Base-by-base conservation (phyloP, 345 rosid genomes). In the Clausena lansium region DNA sequence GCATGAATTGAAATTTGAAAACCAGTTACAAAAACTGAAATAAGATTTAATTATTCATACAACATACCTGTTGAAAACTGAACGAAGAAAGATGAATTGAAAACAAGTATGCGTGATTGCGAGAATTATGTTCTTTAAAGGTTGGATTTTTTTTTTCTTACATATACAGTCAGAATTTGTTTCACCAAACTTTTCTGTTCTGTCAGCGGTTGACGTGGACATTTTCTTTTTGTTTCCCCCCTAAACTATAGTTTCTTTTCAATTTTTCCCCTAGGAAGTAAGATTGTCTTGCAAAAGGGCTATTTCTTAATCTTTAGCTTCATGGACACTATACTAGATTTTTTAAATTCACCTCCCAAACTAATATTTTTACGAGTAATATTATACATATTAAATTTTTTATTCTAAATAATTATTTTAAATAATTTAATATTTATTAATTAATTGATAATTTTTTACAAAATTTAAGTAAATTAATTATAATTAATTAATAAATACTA, bases 141-240 rank as follows among this genome's bases (percentile, higher is more conserved):
- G 50, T 28, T 28, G 58, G n/a, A 5, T 0, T 27, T 69, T 60
- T 25, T 4, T 36, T 60, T 4, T 20, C 2, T n/a, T 9, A 39
- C 5, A 74, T 1, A n/a, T 6, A 38, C 67, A 28, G 30, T 20
- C 19, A 41, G 28, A 28, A 28, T 17, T 22, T 22, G 77, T 27
- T 28, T 20, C 77, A 41, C 69, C 60, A 45, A 63, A 60, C 5
- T 27, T 28, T 6, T 9, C 8, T n/a, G 9, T 4, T 7, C 0
- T 13, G 6, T 36, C 35, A 35, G 80, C 80, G 11, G 65, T 77
- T 28, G 71, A 76, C 71, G 36, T 36, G 10, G 28, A 22, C 47
- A 25, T 13, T 69, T 45, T 61, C 24, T 27, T n/a, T 13, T 75
- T 19, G 11, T 10, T 33, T 20, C 9, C 17, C 22, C 9, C n/a